Conservation (phyloP, 2,329 filamentous ascomycete genomes). For the Geosmithia morbida region DNA sequence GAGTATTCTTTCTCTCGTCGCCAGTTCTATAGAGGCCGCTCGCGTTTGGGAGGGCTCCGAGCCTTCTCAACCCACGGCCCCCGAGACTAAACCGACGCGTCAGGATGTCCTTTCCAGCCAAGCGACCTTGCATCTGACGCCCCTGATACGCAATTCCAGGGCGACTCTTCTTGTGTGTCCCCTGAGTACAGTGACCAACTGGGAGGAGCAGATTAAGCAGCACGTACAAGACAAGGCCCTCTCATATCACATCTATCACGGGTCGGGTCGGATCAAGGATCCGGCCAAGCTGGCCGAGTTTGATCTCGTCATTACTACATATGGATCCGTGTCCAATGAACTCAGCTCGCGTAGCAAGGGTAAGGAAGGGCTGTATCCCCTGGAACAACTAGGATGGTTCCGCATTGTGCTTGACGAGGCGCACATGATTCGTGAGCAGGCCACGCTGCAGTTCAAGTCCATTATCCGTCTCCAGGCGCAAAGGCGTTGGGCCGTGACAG, state of each 20-base stretch:
- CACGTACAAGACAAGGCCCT: conserved; percentile 56
- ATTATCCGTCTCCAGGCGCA: conserved; percentile 67
- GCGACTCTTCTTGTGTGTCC: conserved; percentile 81
- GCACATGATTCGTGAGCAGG: conserved; percentile 81
- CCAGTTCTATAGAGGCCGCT: conserved; percentile 49
- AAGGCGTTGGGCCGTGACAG: conserved; percentile 92
- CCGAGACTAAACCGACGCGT: conserved; percentile 21
- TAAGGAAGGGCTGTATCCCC: conserved; percentile 45
- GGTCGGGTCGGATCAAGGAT: conserved; percentile 58
- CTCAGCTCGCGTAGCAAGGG: conserved; percentile 47
- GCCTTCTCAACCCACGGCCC: conserved; percentile 33
- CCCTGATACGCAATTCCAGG: conserved; percentile 51
- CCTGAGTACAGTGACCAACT: conserved; percentile 82
- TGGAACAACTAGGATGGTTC: conserved; percentile 79
- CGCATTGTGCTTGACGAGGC: conserved; percentile 90
- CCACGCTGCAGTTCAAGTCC: conserved; percentile 69
- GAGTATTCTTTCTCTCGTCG: conserved; percentile 68
- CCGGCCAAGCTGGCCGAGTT: conserved; percentile 52
- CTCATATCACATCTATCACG: conserved; percentile 76
- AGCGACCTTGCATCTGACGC: conserved; percentile 30
- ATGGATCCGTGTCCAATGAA: conserved; percentile 76
- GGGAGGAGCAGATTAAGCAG: conserved; percentile 80
- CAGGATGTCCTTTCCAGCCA: conserved; percentile 17
- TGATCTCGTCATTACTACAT: conserved; percentile 85
- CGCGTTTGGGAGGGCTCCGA: conserved; percentile 40